Base-by-base conservation (phyloP, 192 early-diverging fungal species). In the Coemansia sp. region DNA sequence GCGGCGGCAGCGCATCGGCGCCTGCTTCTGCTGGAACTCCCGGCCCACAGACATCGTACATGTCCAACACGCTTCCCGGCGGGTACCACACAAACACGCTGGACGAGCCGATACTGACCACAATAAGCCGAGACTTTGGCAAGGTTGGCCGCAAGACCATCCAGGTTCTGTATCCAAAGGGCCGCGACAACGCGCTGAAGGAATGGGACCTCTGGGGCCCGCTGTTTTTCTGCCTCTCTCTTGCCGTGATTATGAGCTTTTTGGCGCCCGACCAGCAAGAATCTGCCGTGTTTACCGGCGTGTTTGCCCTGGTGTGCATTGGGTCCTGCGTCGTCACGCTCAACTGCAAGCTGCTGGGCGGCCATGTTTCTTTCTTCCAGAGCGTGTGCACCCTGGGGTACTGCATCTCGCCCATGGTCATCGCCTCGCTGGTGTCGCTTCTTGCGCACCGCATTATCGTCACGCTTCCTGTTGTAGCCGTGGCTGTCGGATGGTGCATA, bases 181-280 rank as follows among this genome's bases (percentile, higher is more conserved):
- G 71, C 55, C 72, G 73, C 61, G 70, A 78, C 49, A 70, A 79
- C 41, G 69, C 74, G 15, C 60, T 81, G 11, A 63, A 70, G 52
- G 63, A 75, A 74, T 93, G 94, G 95, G 95, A 96, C 77, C 81
- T 95, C 10, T 98, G 96, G 96, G 96, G 96, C 22, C 96, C 96
- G 34, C 82, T 99, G 49, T 84, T 99, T 61, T 89, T 99, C 63
- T 99, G 96, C 62, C 83, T 99, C 48, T 83, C 87, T 9, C 79
- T 99, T 60, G 95, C 96, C 2, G 86, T 95, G 45, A 90, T 89
- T 4, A 82, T 98, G 83, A 89, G 87, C 72, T 72, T 92, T 35
- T 84, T 85, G 54, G 94, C 94, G 23, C 87, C 89, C 7, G 79
- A 73, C 11, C 88, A 88, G 60, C 96, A 98, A 84, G 86, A 88